A percentile compares a stretch with the other conserved stretches of the same genome.
Evolutionary conservation across 2,329 filamentous ascomycete genomes (phyloP).

Genomic region (Penicillium hesseltinei): DNA sequence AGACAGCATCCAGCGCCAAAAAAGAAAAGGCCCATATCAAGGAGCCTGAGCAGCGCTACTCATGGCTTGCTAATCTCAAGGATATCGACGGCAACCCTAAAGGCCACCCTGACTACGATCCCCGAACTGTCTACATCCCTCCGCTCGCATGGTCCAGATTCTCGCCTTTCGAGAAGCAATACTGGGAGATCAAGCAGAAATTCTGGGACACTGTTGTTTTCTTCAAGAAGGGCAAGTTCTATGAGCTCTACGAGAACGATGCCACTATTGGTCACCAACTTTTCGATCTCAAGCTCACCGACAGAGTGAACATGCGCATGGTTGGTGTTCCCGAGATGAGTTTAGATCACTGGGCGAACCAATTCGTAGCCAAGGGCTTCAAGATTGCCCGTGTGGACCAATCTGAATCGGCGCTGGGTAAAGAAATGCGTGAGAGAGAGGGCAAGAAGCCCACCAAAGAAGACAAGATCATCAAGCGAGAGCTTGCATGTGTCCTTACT

Average conservation of each 20-base stretch:
- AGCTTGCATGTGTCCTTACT: conserved; percentile 87
- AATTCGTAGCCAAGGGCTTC: conserved; percentile 96
- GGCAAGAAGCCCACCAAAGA: conserved; percentile 60
- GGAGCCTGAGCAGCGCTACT: conserved; percentile 81
- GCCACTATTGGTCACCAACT: conserved; percentile 94
- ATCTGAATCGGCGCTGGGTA: conserved; percentile 90
- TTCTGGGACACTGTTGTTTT: conserved; percentile 97
- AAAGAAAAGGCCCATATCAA: conserved; percentile 71
- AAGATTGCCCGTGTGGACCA: conserved; percentile 97
- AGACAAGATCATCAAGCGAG: conserved; percentile 89
- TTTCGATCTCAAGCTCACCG: conserved; percentile 96
- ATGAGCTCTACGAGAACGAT: conserved; percentile 97
- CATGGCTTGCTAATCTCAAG: conserved; percentile 81
- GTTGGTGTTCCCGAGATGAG: conserved; percentile 95
- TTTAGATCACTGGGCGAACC: conserved; percentile 94
- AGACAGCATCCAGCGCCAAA: conserved; percentile 35
- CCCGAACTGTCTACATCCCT: conserved; percentile 85
- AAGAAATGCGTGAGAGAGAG: conserved; percentile 97
- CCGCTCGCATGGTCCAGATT: conserved; percentile 76
- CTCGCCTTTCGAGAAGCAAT: conserved; percentile 94
- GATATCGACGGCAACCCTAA: conserved; percentile 80
- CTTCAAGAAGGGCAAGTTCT: conserved; percentile 99
- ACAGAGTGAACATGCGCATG: conserved; percentile 99
- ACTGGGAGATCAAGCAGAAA: conserved; percentile 99
- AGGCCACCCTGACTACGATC: conserved; percentile 84